These are phyloP conservation scores for Scutellaria baicalensis DNA, from an alignment of 257 asterid species.

Conservation along the genomic window DNA sequence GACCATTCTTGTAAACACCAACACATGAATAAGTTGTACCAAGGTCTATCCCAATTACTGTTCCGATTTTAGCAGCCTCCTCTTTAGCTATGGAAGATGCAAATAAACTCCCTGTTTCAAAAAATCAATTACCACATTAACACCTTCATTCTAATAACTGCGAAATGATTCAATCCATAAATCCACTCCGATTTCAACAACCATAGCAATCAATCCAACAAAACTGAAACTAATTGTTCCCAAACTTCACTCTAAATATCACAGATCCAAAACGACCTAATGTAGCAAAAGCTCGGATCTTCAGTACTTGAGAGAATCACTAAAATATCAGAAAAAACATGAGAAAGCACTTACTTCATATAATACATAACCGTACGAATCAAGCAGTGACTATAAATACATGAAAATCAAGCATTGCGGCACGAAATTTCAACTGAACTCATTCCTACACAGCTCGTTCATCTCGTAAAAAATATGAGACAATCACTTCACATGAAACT, in stretches of 20 bases:
- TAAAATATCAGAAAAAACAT: too few relatives aligned
- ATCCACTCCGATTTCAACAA: background rate
- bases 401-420: background rate
- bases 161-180: background rate
- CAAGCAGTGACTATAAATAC: too few relatives aligned
- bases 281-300: background rate
- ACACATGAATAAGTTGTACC: constrained; percentile 81
- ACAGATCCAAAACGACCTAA: constrained; percentile 4
- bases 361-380: too few relatives aligned
- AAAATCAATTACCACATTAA: constrained; percentile 5
- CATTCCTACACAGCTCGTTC: background rate
- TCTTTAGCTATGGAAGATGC: constrained; percentile 45
- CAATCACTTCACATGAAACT: background rate
- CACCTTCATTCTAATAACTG: background rate
- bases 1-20: constrained; percentile 73
- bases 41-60: constrained; percentile 72
- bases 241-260: background rate
- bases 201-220: background rate
- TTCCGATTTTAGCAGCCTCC: constrained; percentile 55
- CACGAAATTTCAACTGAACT: background rate
- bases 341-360: too few relatives aligned
- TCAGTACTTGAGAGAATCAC: background rate
- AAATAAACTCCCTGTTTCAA: constrained; percentile 44
- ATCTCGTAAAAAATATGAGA: background rate
- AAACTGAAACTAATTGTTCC: background rate